Evolutionary conservation across 441 rosid genomes (phyloP).

Genomic region (Euphorbia celastroides): DNA sequence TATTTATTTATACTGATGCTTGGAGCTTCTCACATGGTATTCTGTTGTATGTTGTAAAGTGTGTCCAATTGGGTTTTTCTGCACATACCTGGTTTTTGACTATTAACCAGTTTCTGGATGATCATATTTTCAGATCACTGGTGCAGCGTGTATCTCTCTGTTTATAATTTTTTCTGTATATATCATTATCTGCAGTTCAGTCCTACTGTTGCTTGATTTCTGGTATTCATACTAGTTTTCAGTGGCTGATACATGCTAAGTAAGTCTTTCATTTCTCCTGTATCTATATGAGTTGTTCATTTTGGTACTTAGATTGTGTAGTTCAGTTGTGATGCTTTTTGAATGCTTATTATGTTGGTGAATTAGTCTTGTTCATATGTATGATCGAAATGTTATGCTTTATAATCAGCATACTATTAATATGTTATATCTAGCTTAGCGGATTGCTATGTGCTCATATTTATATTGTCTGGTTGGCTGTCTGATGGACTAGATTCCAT

Average conservation of each 20-base stretch:
- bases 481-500: not conserved
- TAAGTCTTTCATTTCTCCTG: not conserved
- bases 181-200: no score
- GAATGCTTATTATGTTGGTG: not conserved
- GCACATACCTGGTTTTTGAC: constrained; percentile 36
- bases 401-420: not conserved
- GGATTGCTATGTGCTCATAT: not conserved
- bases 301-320: not conserved
- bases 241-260: not conserved
- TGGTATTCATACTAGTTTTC: not conserved
- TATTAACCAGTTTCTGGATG: constrained; percentile 30
- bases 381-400: not conserved
- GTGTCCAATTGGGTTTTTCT: constrained; percentile 37
- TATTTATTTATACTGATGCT: constrained; percentile 43
- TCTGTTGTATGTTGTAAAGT: constrained; percentile 39
- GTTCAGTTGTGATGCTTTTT: not conserved
- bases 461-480: not conserved
- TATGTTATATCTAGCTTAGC: not conserved
- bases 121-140: constrained; percentile 25
- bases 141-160: constrained; percentile 18
- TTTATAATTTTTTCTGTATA: constrained; percentile 21
- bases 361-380: not conserved
- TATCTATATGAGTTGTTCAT: not conserved
- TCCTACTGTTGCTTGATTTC: not conserved
- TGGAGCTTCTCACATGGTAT: constrained; percentile 33